Conservation (phyloP, 352 stramenopile species). For the Phytophthora fragariaefolia region DNA sequence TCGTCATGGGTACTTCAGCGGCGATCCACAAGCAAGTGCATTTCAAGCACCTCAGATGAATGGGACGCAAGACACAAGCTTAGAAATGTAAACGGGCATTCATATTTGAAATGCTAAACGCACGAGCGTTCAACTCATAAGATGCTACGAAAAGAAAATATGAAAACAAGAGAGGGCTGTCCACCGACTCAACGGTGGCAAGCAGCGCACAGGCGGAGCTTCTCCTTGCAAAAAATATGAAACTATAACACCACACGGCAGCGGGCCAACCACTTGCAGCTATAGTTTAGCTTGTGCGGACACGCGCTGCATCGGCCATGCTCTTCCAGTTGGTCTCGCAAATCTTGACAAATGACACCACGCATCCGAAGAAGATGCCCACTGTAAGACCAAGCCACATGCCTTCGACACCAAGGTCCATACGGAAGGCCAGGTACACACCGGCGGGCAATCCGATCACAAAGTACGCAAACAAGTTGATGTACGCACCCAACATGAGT, state of each 20-base stretch:
- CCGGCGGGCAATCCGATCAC: conserved; percentile 71
- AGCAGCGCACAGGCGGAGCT: conserved; percentile 4
- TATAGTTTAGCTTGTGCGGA: conserved; percentile 51
- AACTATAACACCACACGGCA: background rate
- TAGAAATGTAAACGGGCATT: conserved; percentile 19
- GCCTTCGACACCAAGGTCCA: conserved; percentile 68
- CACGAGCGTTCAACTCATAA: conserved; percentile 37
- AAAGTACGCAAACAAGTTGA: conserved; percentile 79
- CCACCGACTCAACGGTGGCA: background rate
- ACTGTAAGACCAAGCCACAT: conserved; percentile 73
- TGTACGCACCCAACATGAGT: conserved; percentile 57
- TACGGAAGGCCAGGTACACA: conserved; percentile 64
- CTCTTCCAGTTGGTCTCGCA: conserved; percentile 61
- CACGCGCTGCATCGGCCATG: conserved; percentile 60
- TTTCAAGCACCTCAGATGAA: background rate
- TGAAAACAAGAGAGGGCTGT: conserved; percentile 14
- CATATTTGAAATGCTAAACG: conserved; percentile 40
- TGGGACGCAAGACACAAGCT: background rate
- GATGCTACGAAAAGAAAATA: conserved; percentile 28
- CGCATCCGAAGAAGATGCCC: conserved; percentile 61
- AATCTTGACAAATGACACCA: conserved; percentile 70
- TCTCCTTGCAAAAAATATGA: conserved; percentile 22
- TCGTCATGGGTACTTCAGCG: background rate
- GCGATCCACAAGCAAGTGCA: too few relatives aligned
- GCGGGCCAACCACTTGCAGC: background rate